Evolutionary conservation across 2,329 filamentous ascomycete species (phyloP).

Genomic region (Chrysoporthe deuterocubensis): DNA sequence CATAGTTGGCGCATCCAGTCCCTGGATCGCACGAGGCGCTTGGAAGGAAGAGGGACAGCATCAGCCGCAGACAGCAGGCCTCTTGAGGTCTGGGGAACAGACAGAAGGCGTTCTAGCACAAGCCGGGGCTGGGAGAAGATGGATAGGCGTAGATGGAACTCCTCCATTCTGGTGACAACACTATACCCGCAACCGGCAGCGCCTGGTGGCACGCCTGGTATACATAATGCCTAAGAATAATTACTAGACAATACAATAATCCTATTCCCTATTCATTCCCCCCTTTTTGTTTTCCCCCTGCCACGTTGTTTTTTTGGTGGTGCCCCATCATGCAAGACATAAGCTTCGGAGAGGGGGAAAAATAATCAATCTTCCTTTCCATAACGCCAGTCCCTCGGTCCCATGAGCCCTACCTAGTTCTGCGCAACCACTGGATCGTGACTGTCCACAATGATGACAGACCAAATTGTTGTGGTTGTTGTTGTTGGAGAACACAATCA

Average conservation of each 20-base stretch:
- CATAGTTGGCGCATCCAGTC: too few species aligned
- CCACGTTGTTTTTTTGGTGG: background rate
- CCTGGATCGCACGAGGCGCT: too few species aligned
- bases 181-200: background rate
- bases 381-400: background rate
- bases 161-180: background rate
- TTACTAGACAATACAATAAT: conserved; percentile 9
- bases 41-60: too few species aligned
- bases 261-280: background rate
- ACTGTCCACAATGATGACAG: background rate
- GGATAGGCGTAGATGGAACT: background rate
- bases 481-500: background rate
- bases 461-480: background rate
- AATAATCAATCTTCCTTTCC: background rate
- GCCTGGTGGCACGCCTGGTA: background rate
- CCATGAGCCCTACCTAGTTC: background rate
- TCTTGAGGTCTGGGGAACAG: too few species aligned
- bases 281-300: background rate
- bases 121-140: too few species aligned
- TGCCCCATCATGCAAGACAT: conserved; percentile 1
- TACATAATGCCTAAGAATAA: background rate
- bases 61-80: too few species aligned
- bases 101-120: too few species aligned
- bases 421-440: background rate
- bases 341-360: background rate